Conservation (phyloP, 2,329 filamentous ascomycete genomes). For the Metarhizium sp. region DNA sequence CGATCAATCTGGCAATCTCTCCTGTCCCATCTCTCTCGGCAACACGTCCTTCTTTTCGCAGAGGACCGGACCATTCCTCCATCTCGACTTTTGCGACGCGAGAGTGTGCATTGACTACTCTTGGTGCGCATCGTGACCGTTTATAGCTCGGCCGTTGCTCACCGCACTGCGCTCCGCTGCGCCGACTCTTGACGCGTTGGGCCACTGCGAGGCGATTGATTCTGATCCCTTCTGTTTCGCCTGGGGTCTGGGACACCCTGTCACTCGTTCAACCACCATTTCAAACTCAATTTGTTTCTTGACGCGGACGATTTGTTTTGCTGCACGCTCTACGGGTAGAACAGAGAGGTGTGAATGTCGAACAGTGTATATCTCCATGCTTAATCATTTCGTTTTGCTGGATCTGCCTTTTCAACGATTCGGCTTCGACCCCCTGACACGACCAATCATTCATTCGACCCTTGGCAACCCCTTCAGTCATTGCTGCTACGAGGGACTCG, state of each 20-base stretch:
- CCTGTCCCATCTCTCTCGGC: neutral
- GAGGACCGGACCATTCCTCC: neutral
- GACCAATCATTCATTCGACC: neutral
- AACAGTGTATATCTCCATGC: neutral
- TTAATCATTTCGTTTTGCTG: neutral
- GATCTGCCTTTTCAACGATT: neutral
- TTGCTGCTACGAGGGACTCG: neutral
- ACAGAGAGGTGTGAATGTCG: neutral
- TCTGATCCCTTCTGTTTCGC: neutral
- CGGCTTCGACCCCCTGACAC: neutral
- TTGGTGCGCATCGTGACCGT: neutral
- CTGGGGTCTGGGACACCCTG: neutral
- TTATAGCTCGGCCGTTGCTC: neutral
- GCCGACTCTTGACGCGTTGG: neutral
- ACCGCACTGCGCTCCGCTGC: neutral
- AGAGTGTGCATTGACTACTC: neutral
- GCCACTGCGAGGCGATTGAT: neutral
- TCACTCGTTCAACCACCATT: neutral
- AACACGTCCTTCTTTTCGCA: neutral
- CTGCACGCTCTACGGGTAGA: neutral
- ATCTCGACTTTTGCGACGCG: neutral
- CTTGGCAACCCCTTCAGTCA: neutral
- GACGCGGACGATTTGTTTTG: neutral
- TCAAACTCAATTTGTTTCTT: neutral
- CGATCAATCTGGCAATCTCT: neutral